A percentile compares a stretch with the other conserved stretches of the same genome.
Conservation (phyloP, 2,329 filamentous ascomycete species). For the Ophiobolus disseminans region DNA sequence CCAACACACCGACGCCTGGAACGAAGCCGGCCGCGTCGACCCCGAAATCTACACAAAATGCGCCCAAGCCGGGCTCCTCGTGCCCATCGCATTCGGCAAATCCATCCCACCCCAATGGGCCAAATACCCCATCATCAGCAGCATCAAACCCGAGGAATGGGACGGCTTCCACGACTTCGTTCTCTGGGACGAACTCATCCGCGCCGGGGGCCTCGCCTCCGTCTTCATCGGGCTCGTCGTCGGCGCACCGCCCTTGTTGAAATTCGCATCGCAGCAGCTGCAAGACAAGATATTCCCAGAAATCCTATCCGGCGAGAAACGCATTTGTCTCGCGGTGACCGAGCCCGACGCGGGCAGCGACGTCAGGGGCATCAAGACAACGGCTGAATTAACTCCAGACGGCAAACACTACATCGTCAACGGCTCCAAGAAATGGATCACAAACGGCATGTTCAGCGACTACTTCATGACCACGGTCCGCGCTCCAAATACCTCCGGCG, state of each 20-base stretch:
- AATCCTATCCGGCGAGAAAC: constrained; percentile 35
- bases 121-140: constrained; percentile 58
- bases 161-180: constrained; percentile 50
- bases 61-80: constrained; percentile 37
- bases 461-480: constrained; percentile 45
- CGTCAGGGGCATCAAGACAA: constrained; percentile 33
- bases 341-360: constrained; percentile 39
- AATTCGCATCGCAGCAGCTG: constrained; percentile 30
- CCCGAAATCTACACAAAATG: constrained; percentile 33
- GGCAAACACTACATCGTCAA: constrained; percentile 48
- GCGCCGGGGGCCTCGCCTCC: constrained; percentile 32
- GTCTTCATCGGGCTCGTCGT: constrained; percentile 41
- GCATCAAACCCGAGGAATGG: constrained; percentile 48
- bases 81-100: constrained; percentile 41
- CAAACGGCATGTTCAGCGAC: constrained; percentile 44
- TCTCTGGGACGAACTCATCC: constrained; percentile 45
- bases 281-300: constrained; percentile 37
- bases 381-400: constrained; percentile 33
- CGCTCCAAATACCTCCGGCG: constrained; percentile 29
- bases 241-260: constrained; percentile 36
- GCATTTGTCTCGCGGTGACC: constrained; percentile 42
- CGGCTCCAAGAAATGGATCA: constrained; percentile 51
- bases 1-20: constrained; percentile 36
- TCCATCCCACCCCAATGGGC: constrained; percentile 35
- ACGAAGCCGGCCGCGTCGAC: constrained; percentile 33